Evolutionary conservation across 768 basidiomycete genomes (phyloP).

Genomic region (Sarcodon sp.): DNA sequence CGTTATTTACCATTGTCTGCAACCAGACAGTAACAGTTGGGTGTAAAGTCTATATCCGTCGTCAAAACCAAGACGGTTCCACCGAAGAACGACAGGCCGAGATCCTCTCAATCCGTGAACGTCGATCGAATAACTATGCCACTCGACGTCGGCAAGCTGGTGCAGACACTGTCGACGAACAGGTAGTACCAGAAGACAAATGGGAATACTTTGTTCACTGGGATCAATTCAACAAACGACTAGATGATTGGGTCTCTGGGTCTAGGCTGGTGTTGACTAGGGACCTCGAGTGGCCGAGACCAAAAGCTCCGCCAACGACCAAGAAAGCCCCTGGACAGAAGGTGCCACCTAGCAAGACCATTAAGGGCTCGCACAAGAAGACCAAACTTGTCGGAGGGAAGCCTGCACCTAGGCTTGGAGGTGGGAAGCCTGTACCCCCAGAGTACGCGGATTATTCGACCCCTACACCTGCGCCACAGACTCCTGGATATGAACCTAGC

Average conservation of each 20-base stretch:
- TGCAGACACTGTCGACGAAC: slow-evolving; percentile 30
- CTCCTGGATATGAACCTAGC: slow-evolving; percentile 12
- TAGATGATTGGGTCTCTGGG: slow-evolving; percentile 94
- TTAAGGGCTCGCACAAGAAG: slow-evolving; percentile 22
- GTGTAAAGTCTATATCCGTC: slow-evolving; percentile 88
- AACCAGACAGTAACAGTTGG: slow-evolving; percentile 77
- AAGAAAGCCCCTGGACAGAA: slow-evolving; percentile 51
- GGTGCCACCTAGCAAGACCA: slow-evolving; percentile 44
- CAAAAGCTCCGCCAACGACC: slow-evolving; percentile 43
- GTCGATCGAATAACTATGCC: slow-evolving; percentile 52
- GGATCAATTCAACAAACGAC: slow-evolving; percentile 97
- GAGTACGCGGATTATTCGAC: slow-evolving; percentile 9
- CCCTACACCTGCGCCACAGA: slow-evolving; percentile 12
- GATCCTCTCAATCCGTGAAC: slow-evolving; percentile 89
- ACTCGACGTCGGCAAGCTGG: slow-evolving; percentile 27
- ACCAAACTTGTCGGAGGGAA: background rate
- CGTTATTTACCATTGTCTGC: slow-evolving; percentile 9
- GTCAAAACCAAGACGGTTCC: slow-evolving; percentile 62
- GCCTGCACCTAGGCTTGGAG: slow-evolving; percentile 6
- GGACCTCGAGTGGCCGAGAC: slow-evolving; percentile 94
- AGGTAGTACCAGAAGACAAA: slow-evolving; percentile 55
- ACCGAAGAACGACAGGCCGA: slow-evolving; percentile 90
- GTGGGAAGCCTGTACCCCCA: slow-evolving; percentile 10
- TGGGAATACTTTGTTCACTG: slow-evolving; percentile 97
- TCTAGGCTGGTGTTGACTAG: slow-evolving; percentile 72